Base-by-base conservation (phyloP, 1,139 yeast genomes). In the Sugiyamaella sp. region DNA sequence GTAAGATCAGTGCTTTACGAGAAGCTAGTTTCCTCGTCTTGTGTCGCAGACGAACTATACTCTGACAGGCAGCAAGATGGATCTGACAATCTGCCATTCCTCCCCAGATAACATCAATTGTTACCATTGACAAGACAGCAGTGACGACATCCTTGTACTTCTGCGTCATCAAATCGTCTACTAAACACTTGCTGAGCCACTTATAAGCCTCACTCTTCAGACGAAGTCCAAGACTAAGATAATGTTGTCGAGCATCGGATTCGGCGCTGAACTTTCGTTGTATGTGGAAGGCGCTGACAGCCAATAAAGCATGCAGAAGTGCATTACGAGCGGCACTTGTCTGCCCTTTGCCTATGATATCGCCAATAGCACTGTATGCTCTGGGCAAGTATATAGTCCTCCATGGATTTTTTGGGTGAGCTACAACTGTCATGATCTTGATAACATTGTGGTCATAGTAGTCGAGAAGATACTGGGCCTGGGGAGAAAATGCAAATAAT, bases 41-140 rank as follows among this genome's bases (percentile, higher is more conserved):
- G 84, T 85, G 84, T 63, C 91, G 82, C 61, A 84, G 80, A 41
- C 80, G 78, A 29, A 89, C 85, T 49, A 88, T 85, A 56, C 80
- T 80, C 56, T 89, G 93, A 72, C 96, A 87, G 65, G 90, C 83
- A 51, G 82, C 80, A 53, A 89, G 75, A 69, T 89, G 88, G 56
- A 83, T 79, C 57, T 83, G 82, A 62, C 96, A 88, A 61, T 88
- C 95, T 57, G 86, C 85, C 95, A 87, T 88, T 1, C 95, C 85
- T 1, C 97, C 96, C 88, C 95, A 86, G 6, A 88, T 93, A 54
- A 88, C 84, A 71, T 89, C 96, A 53, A 89, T 89, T 20, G 91
- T 84, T 49, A 85, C 88, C 96, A 89, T 88, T 1, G 95, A 84
- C 71, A 89, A 77, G 19, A 89, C 85, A 0, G 96, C 95, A 49